Percentiles rank a stretch among this genome's conserved stretches.
phyloP scores from a whole-genome alignment of 257 asterid genomes.

The Verbena officinalis region DNA sequence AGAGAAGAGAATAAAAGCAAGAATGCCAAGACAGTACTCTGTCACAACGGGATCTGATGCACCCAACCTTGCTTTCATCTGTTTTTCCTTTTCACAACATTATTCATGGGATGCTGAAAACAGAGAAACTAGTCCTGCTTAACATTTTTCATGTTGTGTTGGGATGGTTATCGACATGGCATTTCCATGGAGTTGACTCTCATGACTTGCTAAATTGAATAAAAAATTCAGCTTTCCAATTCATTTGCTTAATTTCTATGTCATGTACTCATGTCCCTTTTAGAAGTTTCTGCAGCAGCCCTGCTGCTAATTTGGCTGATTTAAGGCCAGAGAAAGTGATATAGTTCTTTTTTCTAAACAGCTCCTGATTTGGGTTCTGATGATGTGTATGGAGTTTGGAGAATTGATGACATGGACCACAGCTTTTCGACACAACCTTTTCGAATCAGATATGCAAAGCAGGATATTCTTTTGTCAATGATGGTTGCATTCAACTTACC shows the following conservation, averaged over 20 bases:
- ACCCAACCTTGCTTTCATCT: slow-evolving; percentile 1
- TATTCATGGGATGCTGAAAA: slow-evolving; percentile 17
- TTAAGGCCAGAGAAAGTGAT: slow-evolving; percentile 28
- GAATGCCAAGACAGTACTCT: neutral
- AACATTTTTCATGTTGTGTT: slow-evolving; percentile 1
- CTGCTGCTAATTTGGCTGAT: slow-evolving; percentile 9
- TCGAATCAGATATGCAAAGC: slow-evolving; percentile 82
- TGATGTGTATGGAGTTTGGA: slow-evolving; percentile 82
- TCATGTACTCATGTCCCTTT: slow-evolving; percentile 19
- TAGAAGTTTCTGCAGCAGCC: slow-evolving; percentile 7
- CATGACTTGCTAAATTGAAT: slow-evolving; percentile 10
- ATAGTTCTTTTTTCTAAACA: slow-evolving; percentile 43
- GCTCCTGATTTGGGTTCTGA: slow-evolving; percentile 90
- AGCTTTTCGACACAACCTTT: slow-evolving; percentile 92
- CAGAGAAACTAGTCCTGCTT: slow-evolving; percentile 2
- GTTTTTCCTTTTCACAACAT: slow-evolving; percentile 4
- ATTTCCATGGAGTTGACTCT: slow-evolving; percentile 14
- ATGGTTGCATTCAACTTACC: slow-evolving; percentile 85
- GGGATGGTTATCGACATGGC: slow-evolving; percentile 11
- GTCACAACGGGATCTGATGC: neutral
- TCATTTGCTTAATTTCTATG: slow-evolving; percentile 3
- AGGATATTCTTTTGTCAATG: slow-evolving; percentile 85
- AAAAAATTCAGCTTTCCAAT: neutral
- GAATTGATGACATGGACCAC: slow-evolving; percentile 82
- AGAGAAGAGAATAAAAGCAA: neutral